These are phyloP conservation scores for Candolleomyces aberdarensis DNA, from an alignment of 768 basidiomycete genomes.

Conservation along the genomic window DNA sequence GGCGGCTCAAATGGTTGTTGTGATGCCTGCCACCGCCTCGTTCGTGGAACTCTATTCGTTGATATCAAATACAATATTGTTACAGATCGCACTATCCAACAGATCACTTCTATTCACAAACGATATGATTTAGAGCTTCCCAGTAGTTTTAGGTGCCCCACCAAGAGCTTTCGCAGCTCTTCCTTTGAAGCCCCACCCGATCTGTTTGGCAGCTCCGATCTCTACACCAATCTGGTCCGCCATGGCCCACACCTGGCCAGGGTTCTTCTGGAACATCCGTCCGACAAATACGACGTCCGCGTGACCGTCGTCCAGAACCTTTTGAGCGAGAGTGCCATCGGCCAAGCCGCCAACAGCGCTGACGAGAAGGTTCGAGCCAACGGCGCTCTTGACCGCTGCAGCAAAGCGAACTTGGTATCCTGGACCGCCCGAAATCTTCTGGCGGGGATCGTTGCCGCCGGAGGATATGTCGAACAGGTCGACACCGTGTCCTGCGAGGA, in stretches of 20 bases:
- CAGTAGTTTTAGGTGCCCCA: neutral
- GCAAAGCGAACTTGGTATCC: conserved; percentile 59
- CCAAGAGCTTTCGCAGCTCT: conserved; percentile 4
- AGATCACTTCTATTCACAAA: neutral
- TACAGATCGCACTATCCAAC: neutral
- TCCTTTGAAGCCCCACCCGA: conserved; percentile 14
- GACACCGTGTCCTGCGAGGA: conserved; percentile 61
- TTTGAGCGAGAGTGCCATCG: conserved; percentile 50
- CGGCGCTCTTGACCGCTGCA: conserved; percentile 44
- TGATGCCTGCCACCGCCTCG: no score
- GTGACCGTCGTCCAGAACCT: conserved; percentile 50
- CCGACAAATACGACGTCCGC: conserved; percentile 60
- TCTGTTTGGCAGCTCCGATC: conserved; percentile 12
- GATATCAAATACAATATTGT: no score
- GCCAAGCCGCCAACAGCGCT: conserved; percentile 55
- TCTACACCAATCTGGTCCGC: conserved; percentile 6
- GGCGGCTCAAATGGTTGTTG: no score
- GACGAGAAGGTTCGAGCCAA: conserved; percentile 35
- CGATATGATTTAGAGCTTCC: neutral
- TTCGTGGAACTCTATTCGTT: no score
- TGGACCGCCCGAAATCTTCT: conserved; percentile 28
- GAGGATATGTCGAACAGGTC: conserved; percentile 74
- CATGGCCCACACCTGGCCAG: conserved; percentile 34
- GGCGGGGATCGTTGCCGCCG: conserved; percentile 52
- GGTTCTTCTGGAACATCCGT: conserved; percentile 60